Percentiles rank a stretch among this genome's conserved stretches.
phyloP scores from a whole-genome alignment of 257 asterid species.

The Vinca minor region DNA sequence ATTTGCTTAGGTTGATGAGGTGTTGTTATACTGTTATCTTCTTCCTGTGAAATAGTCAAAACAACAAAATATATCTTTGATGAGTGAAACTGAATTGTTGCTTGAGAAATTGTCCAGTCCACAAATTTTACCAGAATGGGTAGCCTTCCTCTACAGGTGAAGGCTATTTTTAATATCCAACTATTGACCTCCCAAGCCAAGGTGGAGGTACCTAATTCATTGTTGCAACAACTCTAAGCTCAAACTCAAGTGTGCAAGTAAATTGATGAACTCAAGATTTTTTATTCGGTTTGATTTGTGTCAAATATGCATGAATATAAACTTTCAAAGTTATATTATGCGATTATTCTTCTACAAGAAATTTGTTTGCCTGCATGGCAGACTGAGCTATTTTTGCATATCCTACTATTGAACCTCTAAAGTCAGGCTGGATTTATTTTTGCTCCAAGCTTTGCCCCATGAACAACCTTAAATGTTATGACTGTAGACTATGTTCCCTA shows the following conservation, averaged over 20 bases:
- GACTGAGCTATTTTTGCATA: neutral
- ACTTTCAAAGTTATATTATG: neutral
- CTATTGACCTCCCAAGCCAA: neutral
- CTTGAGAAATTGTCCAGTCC: neutral
- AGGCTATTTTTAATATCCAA: neutral
- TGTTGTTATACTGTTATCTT: constrained; percentile 31
- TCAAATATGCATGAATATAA: neutral
- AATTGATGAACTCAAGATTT: neutral
- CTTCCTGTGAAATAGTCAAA: constrained; percentile 33
- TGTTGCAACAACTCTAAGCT: neutral
- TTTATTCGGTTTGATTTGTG: neutral
- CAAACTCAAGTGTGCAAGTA: neutral
- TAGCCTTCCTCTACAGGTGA: neutral
- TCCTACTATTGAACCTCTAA: neutral
- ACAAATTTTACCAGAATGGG: neutral
- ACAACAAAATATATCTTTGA: neutral
- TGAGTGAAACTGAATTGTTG: neutral
- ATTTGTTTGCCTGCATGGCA: neutral
- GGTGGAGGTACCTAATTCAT: neutral
- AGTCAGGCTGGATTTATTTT: neutral
- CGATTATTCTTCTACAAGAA: neutral
- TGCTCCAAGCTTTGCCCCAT: neutral
- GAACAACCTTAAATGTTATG: neutral
- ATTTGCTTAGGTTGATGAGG: constrained; percentile 29
- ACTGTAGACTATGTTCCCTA: neutral